These are phyloP conservation scores for Fusarium drepaniforme DNA, from an alignment of 2,329 filamentous ascomycete genomes.

Conservation along the genomic window DNA sequence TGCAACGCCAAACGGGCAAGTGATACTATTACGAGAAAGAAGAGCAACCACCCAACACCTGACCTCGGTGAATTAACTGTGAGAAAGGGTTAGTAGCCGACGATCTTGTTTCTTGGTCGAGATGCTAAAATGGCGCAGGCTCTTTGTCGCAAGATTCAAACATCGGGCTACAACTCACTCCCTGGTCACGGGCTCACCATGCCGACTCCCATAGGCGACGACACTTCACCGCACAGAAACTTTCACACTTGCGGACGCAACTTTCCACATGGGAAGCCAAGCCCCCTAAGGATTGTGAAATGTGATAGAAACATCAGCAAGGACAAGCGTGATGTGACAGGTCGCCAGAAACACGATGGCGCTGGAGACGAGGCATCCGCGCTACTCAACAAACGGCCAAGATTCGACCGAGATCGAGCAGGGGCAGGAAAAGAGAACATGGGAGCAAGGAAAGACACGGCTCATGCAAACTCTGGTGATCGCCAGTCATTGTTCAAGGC, in stretches of 20 bases:
- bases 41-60: background rate
- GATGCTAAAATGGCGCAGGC: background rate
- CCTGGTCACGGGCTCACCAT: conserved; percentile 41
- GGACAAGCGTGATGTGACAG: conserved; percentile 35
- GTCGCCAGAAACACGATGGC: conserved; percentile 44
- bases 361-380: conserved; percentile 44
- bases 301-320: conserved; percentile 27
- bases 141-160: background rate
- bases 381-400: conserved; percentile 55
- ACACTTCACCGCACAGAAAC: conserved; percentile 45
- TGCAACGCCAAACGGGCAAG: background rate
- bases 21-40: background rate
- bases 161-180: too few species aligned
- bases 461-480: background rate
- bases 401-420: conserved; percentile 13
- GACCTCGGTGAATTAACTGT: background rate
- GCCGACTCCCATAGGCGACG: conserved; percentile 47
- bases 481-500: conserved; percentile 6
- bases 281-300: conserved; percentile 65
- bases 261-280: conserved; percentile 49
- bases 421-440: conserved; percentile 36
- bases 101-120: background rate
- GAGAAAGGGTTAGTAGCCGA: background rate
- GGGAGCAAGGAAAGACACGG: background rate
- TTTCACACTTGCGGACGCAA: conserved; percentile 44